phyloP scores from a whole-genome alignment of 2,329 filamentous ascomycete species.

The Amauroascus niger region DNA sequence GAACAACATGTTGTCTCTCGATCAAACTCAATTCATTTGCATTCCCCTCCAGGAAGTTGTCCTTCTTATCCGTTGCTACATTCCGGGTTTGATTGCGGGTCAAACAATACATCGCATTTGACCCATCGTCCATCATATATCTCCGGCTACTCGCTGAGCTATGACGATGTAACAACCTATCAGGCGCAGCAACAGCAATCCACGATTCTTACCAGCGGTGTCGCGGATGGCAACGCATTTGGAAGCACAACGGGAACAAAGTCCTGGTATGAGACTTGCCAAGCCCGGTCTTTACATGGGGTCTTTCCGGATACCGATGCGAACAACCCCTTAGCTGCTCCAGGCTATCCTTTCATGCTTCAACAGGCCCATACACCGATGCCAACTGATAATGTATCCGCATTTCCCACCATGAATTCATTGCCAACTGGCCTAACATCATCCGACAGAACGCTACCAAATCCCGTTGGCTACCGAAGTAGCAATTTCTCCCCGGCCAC shows the following conservation, averaged over 20 bases:
- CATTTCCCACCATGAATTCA: conserved; percentile 20
- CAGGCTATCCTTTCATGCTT: conserved; percentile 25
- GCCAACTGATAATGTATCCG: conserved; percentile 23
- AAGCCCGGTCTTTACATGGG: not conserved
- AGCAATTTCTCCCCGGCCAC: conserved; percentile 3
- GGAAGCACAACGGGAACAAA: not conserved
- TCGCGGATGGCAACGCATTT: conserved; percentile 16
- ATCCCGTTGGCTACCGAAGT: conserved; percentile 23
- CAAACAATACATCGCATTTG: not conserved
- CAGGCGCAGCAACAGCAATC: conserved; percentile 24
- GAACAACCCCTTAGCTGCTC: not conserved
- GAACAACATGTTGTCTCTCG: not conserved
- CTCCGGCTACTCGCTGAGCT: conserved; percentile 23
- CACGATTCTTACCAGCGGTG: conserved; percentile 30
- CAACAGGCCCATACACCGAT: conserved; percentile 18
- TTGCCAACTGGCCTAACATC: conserved; percentile 21
- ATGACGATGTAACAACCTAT: conserved; percentile 32
- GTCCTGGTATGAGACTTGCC: conserved; percentile 5
- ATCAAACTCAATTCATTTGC: not conserved
- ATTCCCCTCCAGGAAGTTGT: not conserved
- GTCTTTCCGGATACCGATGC: conserved; percentile 6
- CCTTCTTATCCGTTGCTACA: conserved; percentile 11
- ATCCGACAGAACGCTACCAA: conserved; percentile 31
- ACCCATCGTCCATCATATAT: conserved; percentile 18
- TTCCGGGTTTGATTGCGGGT: conserved; percentile 24